Base-by-base conservation (phyloP, 148 eudicot species). In the Pouteria glomerata region DNA sequence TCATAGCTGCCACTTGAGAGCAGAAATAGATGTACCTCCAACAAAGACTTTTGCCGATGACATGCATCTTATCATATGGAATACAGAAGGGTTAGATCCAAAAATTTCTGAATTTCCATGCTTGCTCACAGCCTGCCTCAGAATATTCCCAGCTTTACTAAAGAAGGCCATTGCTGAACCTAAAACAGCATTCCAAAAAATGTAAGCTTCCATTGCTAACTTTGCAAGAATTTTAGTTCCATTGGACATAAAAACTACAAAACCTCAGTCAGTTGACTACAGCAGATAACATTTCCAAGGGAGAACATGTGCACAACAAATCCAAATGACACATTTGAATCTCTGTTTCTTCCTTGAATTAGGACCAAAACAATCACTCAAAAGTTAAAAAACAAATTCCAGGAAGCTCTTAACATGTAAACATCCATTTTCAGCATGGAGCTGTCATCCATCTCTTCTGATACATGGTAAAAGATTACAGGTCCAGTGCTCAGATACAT, bases 51-150 rank as follows among this genome's bases (percentile, higher is more conserved):
- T 91, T 4, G 89, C 74, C 37, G 84, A 70, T 67, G 98, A 89
- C 93, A 89, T 88, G 76, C 87, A 84, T 88, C 96, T 75, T 52
- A 95, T 48, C 29, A 81, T 82, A 74, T 91, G 96, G 71, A 79
- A 84, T 63, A 95, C 70, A 18, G 93, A 89, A 4, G 90, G 84
- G 21, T 51, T 87, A n/a, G 96, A 81, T 48, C 79, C 71, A 37
- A 88, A 80, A 55, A 78, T 52, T 57, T 81, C 85, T 7, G 77
- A 78, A 39, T 62, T 81, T 30, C 82, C 57, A 66, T 82, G 89
- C 81, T 76, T 91, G 67, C 78, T 78, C 30, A 82, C 86, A 74
- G 69, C 81, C 79, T 83, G 89, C 74, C 84, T 81, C 58, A 94
- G 82, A 48, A 91, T 68, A 66, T 69, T 78, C 48, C 89, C 87